These are phyloP conservation scores for Emergomyces pasteurianus DNA, from an alignment of 2,329 filamentous ascomycete genomes.

Conservation along the genomic window DNA sequence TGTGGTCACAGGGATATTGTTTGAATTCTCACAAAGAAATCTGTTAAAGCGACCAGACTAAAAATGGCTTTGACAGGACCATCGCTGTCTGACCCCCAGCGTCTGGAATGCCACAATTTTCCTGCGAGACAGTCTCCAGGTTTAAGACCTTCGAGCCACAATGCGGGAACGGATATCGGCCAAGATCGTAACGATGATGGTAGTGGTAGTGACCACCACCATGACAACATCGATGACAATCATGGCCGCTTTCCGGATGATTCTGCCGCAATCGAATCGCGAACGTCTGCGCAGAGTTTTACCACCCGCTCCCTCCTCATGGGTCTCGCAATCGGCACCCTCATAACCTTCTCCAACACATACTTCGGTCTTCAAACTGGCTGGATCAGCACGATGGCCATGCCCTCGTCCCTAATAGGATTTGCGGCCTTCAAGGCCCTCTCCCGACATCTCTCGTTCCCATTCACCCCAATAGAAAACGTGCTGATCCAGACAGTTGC, in stretches of 20 bases:
- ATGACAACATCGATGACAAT: neutral
- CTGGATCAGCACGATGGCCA: conserved; percentile 81
- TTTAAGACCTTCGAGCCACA: neutral
- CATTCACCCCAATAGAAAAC: conserved; percentile 91
- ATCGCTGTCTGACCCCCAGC: neutral
- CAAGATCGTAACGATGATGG: neutral
- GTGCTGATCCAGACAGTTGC: conserved; percentile 94
- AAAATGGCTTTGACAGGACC: neutral
- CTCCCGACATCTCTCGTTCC: conserved; percentile 57
- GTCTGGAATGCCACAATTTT: neutral
- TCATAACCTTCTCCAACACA: conserved; percentile 95
- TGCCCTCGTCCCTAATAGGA: conserved; percentile 88
- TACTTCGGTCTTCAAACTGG: conserved; percentile 96
- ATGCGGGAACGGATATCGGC: neutral
- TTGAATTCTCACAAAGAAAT: neutral
- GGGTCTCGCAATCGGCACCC: conserved; percentile 70
- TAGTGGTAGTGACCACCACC: neutral
- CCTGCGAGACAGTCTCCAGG: neutral
- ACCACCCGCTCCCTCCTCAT: conserved; percentile 69
- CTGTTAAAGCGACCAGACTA: neutral
- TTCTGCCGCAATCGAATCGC: conserved; percentile 3
- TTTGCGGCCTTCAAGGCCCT: conserved; percentile 86
- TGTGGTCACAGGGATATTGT: neutral
- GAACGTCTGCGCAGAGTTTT: conserved; percentile 50
- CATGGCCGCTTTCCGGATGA: neutral